These are phyloP conservation scores for Sarcocystis neurona DNA, from an alignment of 169 alveolate genomes.

Conservation along the genomic window DNA sequence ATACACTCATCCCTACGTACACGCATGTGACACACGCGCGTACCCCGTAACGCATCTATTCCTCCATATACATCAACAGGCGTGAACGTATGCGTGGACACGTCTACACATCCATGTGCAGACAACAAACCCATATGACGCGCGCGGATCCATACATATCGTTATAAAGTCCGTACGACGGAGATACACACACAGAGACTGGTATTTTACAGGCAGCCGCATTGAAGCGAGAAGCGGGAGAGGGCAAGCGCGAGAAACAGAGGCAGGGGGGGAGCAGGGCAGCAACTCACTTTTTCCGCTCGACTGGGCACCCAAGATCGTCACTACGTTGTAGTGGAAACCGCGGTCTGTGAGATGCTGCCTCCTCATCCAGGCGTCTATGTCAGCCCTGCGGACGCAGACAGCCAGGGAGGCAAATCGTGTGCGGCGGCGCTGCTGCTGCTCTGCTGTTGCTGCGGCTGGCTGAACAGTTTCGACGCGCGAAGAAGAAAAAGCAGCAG, in stretches of 20 bases:
- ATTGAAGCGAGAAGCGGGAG: not conserved
- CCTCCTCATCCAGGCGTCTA: conserved; percentile 26
- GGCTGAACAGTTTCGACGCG: not conserved
- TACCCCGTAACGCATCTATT: no score
- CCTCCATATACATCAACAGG: no score
- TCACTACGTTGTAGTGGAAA: conserved; percentile 81
- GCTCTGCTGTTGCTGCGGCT: no score
- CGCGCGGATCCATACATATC: not conserved
- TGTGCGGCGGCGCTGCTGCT: no score
- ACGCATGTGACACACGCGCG: no score
- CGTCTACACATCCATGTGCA: no score
- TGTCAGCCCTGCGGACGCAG: conserved; percentile 60
- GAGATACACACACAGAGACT: not conserved
- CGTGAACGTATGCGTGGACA: no score
- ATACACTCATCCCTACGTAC: no score
- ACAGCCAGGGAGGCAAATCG: no score
- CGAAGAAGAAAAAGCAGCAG: not conserved
- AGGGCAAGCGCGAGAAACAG: not conserved
- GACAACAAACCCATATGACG: not conserved
- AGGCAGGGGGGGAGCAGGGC: not conserved
- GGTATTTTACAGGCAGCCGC: not conserved
- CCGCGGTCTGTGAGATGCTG: conserved; percentile 55
- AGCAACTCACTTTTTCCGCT: conserved; percentile 85
- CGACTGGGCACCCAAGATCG: conserved; percentile 89
- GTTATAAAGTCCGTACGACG: not conserved